Conservation (phyloP, 768 basidiomycete species). For the Rhodosporidiobolus sp. region DNA sequence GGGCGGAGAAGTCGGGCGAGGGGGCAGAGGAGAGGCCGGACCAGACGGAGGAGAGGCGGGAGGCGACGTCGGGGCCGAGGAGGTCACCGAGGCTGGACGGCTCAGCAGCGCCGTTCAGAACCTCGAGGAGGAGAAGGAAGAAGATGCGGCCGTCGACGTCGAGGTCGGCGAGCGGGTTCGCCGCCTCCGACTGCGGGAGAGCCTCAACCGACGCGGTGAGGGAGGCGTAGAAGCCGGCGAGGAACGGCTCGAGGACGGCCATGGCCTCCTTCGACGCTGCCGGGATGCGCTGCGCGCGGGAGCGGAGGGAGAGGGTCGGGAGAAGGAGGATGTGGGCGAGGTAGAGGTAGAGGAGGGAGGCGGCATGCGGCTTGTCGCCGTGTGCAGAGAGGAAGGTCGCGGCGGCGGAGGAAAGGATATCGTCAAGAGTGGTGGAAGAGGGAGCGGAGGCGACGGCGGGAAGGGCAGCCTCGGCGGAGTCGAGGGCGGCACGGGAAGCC, state of each 20-base stretch:
- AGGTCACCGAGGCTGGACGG: slow-evolving; percentile 45
- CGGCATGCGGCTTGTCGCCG: slow-evolving; percentile 13
- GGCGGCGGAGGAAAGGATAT: slow-evolving; percentile 19
- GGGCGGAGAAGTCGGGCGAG: slow-evolving; percentile 46
- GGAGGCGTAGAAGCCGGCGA: slow-evolving; percentile 50
- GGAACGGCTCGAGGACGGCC: slow-evolving; percentile 45
- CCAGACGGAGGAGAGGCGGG: slow-evolving; percentile 40
- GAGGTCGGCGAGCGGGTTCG: slow-evolving; percentile 49
- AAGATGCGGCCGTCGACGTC: slow-evolving; percentile 59
- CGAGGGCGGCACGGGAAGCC: slow-evolving; percentile 17
- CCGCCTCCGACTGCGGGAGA: slow-evolving; percentile 45
- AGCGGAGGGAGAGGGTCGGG: slow-evolving; percentile 46
- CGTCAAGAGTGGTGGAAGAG: slow-evolving; percentile 12
- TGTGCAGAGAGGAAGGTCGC: slow-evolving; percentile 17
- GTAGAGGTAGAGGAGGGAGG: slow-evolving; percentile 50
- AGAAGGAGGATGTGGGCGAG: slow-evolving; percentile 51
- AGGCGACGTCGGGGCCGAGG: slow-evolving; percentile 46
- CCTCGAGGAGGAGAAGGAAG: slow-evolving; percentile 51
- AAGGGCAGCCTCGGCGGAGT: slow-evolving; percentile 6
- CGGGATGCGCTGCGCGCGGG: slow-evolving; percentile 39
- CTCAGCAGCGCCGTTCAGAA: slow-evolving; percentile 45
- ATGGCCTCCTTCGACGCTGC: slow-evolving; percentile 44
- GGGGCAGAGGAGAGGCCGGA: slow-evolving; percentile 30
- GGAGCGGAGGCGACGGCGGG: slow-evolving; percentile 3
- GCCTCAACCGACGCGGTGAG: slow-evolving; percentile 52